These are phyloP conservation scores for Dactylonectria estremocensis DNA, from an alignment of 2,329 filamentous ascomycete genomes.

Conservation along the genomic window DNA sequence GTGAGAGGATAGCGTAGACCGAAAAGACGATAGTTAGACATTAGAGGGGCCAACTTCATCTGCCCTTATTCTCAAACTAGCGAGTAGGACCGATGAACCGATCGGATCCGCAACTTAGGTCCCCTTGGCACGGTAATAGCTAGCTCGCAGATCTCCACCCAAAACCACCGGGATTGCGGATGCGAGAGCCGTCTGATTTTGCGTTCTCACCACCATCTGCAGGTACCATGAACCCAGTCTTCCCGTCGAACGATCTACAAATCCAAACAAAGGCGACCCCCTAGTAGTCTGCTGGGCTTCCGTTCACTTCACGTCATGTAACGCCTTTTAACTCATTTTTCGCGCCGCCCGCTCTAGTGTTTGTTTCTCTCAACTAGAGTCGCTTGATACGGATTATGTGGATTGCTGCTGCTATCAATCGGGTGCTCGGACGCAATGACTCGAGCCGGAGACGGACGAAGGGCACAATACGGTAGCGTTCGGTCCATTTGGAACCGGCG, in stretches of 20 bases:
- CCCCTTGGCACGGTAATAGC: background rate
- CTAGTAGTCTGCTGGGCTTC: background rate
- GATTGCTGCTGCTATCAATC: background rate
- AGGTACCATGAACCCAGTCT: background rate
- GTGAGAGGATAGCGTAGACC: background rate
- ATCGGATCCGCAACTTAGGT: background rate
- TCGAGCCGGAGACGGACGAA: background rate
- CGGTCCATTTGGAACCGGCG: background rate
- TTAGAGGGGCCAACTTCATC: background rate
- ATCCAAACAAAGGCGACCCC: background rate
- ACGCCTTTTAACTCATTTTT: background rate
- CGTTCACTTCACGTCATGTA: background rate
- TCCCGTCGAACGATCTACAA: background rate
- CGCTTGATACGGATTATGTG: background rate
- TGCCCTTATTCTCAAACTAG: background rate
- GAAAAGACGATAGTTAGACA: background rate
- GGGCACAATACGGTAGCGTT: background rate
- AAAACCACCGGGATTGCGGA: background rate
- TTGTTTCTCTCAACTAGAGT: background rate
- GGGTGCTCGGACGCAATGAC: background rate
- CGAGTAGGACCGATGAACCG: background rate
- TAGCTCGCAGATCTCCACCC: background rate
- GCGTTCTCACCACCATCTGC: background rate
- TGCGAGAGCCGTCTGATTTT: background rate
- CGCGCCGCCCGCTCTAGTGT: background rate